Percentiles rank a stretch among this genome's conserved stretches.
These are phyloP conservation scores for Amanita thiersii DNA, from an alignment of 768 basidiomycete species.

Conservation along the genomic window DNA sequence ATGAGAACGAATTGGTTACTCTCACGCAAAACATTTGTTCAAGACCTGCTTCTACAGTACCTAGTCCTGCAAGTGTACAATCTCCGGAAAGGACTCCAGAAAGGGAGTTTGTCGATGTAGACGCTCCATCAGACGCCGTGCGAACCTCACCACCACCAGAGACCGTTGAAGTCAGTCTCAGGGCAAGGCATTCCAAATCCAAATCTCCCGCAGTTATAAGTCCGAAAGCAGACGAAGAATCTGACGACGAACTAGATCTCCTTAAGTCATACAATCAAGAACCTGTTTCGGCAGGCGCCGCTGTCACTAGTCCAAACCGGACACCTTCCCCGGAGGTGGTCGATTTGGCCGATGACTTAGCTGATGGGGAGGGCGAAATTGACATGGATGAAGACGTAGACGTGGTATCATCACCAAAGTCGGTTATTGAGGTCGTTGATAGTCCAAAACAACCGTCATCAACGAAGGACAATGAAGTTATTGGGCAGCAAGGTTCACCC, in stretches of 20 bases:
- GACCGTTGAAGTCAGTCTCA: too few species aligned
- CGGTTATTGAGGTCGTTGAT: background rate
- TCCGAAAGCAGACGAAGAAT: conserved; percentile 20
- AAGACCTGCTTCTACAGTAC: background rate
- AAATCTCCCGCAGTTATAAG: too few species aligned
- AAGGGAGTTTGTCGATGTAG: too few species aligned
- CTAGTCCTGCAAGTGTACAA: background rate
- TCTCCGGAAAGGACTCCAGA: too few species aligned
- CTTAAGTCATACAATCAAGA: conserved; percentile 19
- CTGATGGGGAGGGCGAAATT: conserved; percentile 10
- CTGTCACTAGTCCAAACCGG: background rate
- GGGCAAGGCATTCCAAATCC: conserved; percentile 4
- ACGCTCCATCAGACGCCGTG: too few species aligned
- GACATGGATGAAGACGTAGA: conserved; percentile 12
- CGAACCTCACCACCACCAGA: too few species aligned
- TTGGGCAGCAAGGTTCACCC: background rate
- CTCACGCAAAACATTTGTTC: conserved; percentile 1
- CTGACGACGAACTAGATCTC: conserved; percentile 33
- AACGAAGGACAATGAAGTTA: background rate
- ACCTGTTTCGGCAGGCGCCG: conserved; percentile 9
- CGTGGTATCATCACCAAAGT: background rate
- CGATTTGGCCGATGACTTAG: conserved; percentile 11
- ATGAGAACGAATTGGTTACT: conserved; percentile 16
- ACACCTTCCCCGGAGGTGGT: conserved; percentile 7
- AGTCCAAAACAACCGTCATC: background rate